Evolutionary conservation across 2,329 filamentous ascomycete genomes (phyloP), one percentile per base, ranked within the genome.

Genomic region (Trichoderma sp.): DNA sequence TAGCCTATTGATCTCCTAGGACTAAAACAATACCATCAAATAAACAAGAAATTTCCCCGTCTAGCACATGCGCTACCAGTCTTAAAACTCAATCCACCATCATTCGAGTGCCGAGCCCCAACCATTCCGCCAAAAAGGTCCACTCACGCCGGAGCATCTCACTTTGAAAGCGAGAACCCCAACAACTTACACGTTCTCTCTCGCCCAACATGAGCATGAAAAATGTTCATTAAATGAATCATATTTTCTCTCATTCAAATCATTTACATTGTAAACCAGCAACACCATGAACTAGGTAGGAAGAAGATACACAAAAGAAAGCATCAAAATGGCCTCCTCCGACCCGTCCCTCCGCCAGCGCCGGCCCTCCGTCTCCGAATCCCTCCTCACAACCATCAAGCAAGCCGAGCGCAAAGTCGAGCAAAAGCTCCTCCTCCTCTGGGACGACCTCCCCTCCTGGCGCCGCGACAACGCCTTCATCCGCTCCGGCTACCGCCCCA

Each of bases 391-490:
- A 63, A 73, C 79, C 53, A 76, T 79, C 56, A 78, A 78, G 57
- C 60, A 79, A 9, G 76, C 82, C 70, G 86, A 87, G 73, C 74
- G 78, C 7, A 83, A 80, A 66, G 76, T 85, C 47, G 81, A 83
- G 28, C 73, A 78, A 3, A 79, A 83, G 1, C 78, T 86, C 4
- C 83, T 87, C 39, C 74, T 88, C n/a, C 80, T 84, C 71, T 90
- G 87, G 87, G 85, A 89, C 74, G 87, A 89, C 70, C 84, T 90
- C 11, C 86, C 87, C 14, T 74, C 80, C 69, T 90, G 88, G 88
- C 87, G 87, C 58, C 87, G 86, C 74, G 88, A 90, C 81, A 90
- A 90, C 77, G 81, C 81, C 75, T 89, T 81, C 82, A 88, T 90
- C 80, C 78, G 77, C 63, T 78, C 81, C 3, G 87, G 87, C 73